Base-by-base conservation (phyloP, 345 rosid genomes). In the Fremontodendron californicum region DNA sequence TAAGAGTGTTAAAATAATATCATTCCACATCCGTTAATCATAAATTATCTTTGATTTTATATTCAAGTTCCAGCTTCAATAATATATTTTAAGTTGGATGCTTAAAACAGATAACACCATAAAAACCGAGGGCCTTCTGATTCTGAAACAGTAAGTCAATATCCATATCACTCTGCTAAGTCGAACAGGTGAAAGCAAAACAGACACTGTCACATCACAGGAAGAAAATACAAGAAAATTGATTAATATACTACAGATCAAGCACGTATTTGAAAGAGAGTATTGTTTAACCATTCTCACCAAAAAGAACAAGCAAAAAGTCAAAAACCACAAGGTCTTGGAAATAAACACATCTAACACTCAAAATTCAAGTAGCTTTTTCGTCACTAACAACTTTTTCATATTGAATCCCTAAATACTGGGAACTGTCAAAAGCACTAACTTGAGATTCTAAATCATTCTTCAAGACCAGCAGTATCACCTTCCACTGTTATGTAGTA, bases 321-420 rank as follows among this genome's bases (percentile, higher is more conserved):
- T 3, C 35, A 33, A 33, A 51, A 39, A 70, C n/a, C 29, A 48
- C 54, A 16, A 25, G 15, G 25, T 19, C 52, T 65, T 51, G 23
- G 3, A 74, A 51, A 58, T 39, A 71, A 52, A 57, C 80, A 71
- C 72, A 43, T 40, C 18, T 58, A 42, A 33, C 84, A 82, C 68
- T 75, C 78, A 69, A 62, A 71, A 68, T 75, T 82, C 55, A 76
- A 77, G 57, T 23, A 64, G 29, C 16, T 49, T 67, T 33, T 52
- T 54, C 19, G 27, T 62, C 43, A 79, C 68, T 49, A 49, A 16
- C 67, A 39, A 77, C 13, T 12, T 48, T 67, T 39, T 39, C 58
- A 29, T 9, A 58, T 74, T 25, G 66, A 64, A 60, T 64, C 70
- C 74, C 73, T 68, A 68, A 48, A 46, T 31, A 77, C 71, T 39